phyloP scores from a whole-genome alignment of 1,284 basidiomycete species.

The Tylopilus sp. region DNA sequence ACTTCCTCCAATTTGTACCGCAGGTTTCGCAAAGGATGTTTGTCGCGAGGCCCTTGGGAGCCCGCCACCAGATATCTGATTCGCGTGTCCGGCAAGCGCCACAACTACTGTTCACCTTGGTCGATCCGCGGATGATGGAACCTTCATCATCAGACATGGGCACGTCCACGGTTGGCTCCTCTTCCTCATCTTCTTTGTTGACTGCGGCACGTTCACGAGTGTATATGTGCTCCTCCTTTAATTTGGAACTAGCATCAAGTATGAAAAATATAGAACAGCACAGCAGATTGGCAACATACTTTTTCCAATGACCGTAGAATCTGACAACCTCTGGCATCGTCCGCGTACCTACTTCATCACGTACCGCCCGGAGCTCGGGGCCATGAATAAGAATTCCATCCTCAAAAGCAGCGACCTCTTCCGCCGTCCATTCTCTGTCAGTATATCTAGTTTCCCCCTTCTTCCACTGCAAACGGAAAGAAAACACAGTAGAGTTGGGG shows the following conservation, averaged over 20 bases:
- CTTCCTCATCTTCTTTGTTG: slow-evolving; percentile 41
- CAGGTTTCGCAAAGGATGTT: slow-evolving; percentile 78
- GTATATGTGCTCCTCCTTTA: slow-evolving; percentile 61
- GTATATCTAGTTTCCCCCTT: slow-evolving; percentile 61
- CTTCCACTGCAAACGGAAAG: slow-evolving; percentile 55
- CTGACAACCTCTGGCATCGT: slow-evolving; percentile 76
- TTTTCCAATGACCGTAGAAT: slow-evolving; percentile 85
- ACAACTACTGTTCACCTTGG: slow-evolving; percentile 59
- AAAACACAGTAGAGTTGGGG: slow-evolving; percentile 9
- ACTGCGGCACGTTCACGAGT: slow-evolving; percentile 47
- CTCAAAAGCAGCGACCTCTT: slow-evolving; percentile 74
- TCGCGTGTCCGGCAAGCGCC: slow-evolving; percentile 76
- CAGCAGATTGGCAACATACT: slow-evolving; percentile 41
- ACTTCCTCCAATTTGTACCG: slow-evolving; percentile 82
- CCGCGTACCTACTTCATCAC: slow-evolving; percentile 69
- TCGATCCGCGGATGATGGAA: slow-evolving; percentile 60
- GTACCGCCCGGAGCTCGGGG: slow-evolving; percentile 74
- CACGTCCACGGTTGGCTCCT: slow-evolving; percentile 37
- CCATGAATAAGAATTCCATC: slow-evolving; percentile 68
- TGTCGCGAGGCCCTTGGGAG: slow-evolving; percentile 71
- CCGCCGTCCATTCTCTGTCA: slow-evolving; percentile 68
- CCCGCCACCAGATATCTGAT: slow-evolving; percentile 80
- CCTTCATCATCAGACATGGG: slow-evolving; percentile 65
- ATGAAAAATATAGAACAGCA: slow-evolving; percentile 12
- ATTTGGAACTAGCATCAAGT: slow-evolving; percentile 44